A percentile compares a stretch with the other conserved stretches of the same genome.
These are phyloP conservation scores for Boletus semigastroideus DNA, from an alignment of 1,284 basidiomycete species.

Conservation along the genomic window DNA sequence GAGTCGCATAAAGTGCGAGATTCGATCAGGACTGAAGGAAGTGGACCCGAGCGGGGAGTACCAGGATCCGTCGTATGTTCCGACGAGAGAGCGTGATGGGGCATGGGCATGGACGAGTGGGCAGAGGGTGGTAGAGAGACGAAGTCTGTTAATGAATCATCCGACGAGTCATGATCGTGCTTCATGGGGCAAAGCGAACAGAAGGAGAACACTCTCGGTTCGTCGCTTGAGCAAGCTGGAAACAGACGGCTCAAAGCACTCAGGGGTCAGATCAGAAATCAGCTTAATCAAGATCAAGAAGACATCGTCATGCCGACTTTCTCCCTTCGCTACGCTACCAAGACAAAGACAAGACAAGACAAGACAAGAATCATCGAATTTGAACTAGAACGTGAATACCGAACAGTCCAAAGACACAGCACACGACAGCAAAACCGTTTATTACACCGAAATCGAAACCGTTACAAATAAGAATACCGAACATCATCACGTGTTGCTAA, in stretches of 20 bases:
- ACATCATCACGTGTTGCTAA: slow-evolving; percentile 19
- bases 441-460: slow-evolving; percentile 22
- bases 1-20: slow-evolving; percentile 16
- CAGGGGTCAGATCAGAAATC: slow-evolving; percentile 20
- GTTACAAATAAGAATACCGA: slow-evolving; percentile 39
- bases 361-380: neutral
- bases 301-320: slow-evolving; percentile 13
- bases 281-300: neutral
- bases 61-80: slow-evolving; percentile 16
- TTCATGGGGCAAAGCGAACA: slow-evolving; percentile 38
- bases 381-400: slow-evolving; percentile 17
- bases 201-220: slow-evolving; percentile 20
- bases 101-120: slow-evolving; percentile 13
- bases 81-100: slow-evolving; percentile 5
- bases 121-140: slow-evolving; percentile 18
- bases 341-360: neutral
- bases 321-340: neutral
- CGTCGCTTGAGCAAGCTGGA: slow-evolving; percentile 24
- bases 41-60: slow-evolving; percentile 36
- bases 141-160: slow-evolving; percentile 16
- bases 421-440: slow-evolving; percentile 10
- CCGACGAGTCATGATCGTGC: slow-evolving; percentile 40
- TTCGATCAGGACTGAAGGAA: neutral
- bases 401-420: neutral
- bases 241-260: slow-evolving; percentile 22